Evolutionary conservation across 2,329 filamentous ascomycete genomes (phyloP).

Genomic region (Xenoacremonium recifei): DNA sequence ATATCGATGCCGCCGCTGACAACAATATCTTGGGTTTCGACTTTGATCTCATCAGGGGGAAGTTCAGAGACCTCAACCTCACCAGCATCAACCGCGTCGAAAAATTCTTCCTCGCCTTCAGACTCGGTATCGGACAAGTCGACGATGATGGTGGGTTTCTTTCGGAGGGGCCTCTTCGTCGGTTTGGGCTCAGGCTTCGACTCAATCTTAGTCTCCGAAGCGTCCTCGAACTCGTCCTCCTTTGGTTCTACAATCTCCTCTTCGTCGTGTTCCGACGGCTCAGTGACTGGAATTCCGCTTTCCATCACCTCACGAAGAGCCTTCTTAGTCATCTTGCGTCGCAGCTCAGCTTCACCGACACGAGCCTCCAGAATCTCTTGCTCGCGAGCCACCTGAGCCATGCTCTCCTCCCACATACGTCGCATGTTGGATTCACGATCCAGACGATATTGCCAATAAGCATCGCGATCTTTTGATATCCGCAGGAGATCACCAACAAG

Average conservation of each 20-base stretch:
- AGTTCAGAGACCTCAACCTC: slow-evolving; percentile 78
- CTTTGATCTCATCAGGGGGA: slow-evolving; percentile 47
- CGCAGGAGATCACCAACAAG: slow-evolving; percentile 84
- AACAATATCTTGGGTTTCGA: slow-evolving; percentile 42
- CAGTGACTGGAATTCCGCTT: slow-evolving; percentile 36
- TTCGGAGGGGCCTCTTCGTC: slow-evolving; percentile 39
- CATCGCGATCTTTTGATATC: slow-evolving; percentile 90
- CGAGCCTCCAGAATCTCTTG: slow-evolving; percentile 88
- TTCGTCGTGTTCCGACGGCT: slow-evolving; percentile 10
- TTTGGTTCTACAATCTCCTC: slow-evolving; percentile 15
- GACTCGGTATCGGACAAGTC: slow-evolving; percentile 79
- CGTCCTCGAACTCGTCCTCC: slow-evolving; percentile 20
- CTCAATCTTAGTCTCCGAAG: not conserved
- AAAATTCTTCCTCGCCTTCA: slow-evolving; percentile 88
- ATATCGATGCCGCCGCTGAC: slow-evolving; percentile 59
- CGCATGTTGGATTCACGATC: slow-evolving; percentile 90
- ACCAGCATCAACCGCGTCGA: slow-evolving; percentile 92
- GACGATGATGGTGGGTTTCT: slow-evolving; percentile 66
- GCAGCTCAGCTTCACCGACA: slow-evolving; percentile 86
- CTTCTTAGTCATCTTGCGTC: slow-evolving; percentile 84
- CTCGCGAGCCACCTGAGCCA: slow-evolving; percentile 93
- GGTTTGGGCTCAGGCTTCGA: slow-evolving; percentile 41
- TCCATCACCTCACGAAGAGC: slow-evolving; percentile 84
- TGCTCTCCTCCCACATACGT: slow-evolving; percentile 98
- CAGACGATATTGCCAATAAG: slow-evolving; percentile 94